phyloP scores from a whole-genome alignment of 176 grass and related monocot species.

The Aegilops longissima region DNA sequence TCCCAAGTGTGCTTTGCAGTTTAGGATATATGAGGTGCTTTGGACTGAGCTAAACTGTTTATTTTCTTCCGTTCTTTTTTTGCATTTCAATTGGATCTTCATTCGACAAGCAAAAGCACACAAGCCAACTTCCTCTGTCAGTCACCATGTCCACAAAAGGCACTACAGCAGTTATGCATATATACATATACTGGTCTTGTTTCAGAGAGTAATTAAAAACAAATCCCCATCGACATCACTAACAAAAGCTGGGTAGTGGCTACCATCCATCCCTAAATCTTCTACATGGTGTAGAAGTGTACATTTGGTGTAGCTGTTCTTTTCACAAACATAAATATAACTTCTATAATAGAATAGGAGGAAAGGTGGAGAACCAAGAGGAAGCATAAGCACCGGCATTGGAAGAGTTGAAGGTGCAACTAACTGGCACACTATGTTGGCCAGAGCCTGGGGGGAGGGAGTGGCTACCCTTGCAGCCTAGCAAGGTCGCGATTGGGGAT shows the following conservation, averaged over 20 bases:
- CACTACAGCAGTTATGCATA: not conserved
- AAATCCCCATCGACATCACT: not conserved
- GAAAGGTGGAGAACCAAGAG: not conserved
- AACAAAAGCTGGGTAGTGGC: not conserved
- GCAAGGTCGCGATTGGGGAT: not conserved
- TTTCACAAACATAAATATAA: not conserved
- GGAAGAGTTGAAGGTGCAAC: constrained; percentile 6
- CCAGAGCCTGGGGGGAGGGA: not conserved
- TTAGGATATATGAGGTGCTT: not conserved
- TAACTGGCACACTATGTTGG: not conserved
- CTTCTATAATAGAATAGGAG: not conserved
- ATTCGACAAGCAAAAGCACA: not conserved
- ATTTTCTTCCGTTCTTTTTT: not conserved
- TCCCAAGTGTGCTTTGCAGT: not conserved
- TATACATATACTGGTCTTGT: not conserved
- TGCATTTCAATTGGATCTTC: not conserved
- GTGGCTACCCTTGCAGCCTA: not conserved
- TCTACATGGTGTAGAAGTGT: not conserved
- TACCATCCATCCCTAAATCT: constrained; percentile 8
- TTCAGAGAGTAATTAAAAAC: not conserved
- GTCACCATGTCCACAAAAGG: not conserved
- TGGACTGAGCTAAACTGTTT: not conserved
- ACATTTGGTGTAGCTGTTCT: not conserved
- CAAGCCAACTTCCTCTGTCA: not conserved
- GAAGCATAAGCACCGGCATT: not conserved